Percentiles rank a stretch among this genome's conserved stretches.
Conservation (phyloP, 1,139 yeast species). For the Taphrina flavorubra region DNA sequence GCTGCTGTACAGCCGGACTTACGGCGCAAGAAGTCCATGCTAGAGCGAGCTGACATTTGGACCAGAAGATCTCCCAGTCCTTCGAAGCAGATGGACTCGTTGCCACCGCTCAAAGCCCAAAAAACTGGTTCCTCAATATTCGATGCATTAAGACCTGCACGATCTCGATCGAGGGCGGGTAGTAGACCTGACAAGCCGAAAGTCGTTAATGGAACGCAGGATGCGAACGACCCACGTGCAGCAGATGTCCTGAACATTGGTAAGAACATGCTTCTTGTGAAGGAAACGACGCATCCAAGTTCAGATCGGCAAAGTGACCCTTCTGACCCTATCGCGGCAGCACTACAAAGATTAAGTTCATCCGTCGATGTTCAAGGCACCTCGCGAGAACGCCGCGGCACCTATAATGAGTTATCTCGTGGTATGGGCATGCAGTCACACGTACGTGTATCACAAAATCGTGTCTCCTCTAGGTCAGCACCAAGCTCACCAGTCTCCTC, state of each 20-base stretch:
- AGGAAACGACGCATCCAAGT: background rate
- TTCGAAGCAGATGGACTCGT: background rate
- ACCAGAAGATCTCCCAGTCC: conserved; percentile 11
- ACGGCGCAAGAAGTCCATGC: conserved; percentile 19
- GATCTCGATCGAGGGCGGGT: conserved; percentile 49
- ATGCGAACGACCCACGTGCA: background rate
- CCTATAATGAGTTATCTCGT: conserved; percentile 2
- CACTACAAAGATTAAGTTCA: conserved; percentile 64
- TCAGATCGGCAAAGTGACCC: background rate
- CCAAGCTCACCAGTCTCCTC: conserved; percentile 25
- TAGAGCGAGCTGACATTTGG: conserved; percentile 25
- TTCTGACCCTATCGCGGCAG: conserved; percentile 63
- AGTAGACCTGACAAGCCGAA: background rate
- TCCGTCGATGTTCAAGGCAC: background rate
- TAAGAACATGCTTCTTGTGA: conserved; percentile 3
- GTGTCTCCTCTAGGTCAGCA: conserved; percentile 30
- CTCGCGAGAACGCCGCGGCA: background rate
- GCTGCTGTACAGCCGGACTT: background rate
- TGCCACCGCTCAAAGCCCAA: conserved; percentile 29
- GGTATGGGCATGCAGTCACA: conserved; percentile 35
- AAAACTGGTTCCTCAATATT: conserved; percentile 38
- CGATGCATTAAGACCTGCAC: conserved; percentile 50
- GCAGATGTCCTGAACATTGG: conserved; percentile 13
- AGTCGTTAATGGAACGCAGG: background rate
- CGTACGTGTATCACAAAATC: conserved; percentile 8